Percentiles rank a stretch among this genome's conserved stretches.
Evolutionary conservation across 73 alveolate genomes (phyloP).

Genomic region (Blepharisma stoltei): DNA sequence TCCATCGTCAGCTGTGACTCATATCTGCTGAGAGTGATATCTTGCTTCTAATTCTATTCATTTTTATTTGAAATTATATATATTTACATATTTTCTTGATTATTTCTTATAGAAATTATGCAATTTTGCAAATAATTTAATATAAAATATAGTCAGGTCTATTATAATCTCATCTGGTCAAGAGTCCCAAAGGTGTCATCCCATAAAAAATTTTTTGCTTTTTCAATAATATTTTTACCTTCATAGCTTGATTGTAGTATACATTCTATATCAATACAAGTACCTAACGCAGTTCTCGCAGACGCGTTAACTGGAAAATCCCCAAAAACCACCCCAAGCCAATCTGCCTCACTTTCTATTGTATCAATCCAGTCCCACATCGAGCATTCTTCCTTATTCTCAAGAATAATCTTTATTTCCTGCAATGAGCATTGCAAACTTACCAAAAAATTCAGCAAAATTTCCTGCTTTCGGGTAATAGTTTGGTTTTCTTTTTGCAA

Average conservation of each 20-base stretch:
- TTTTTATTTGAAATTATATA: too few relatives aligned
- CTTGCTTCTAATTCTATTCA: too few relatives aligned
- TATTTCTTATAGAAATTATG: too few relatives aligned
- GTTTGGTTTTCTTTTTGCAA: background rate
- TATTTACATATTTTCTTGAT: too few relatives aligned
- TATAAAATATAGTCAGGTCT: too few relatives aligned
- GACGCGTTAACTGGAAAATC: background rate
- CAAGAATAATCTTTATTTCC: background rate
- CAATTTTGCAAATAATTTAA: too few relatives aligned
- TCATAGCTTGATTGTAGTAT: background rate
- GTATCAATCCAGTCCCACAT: background rate
- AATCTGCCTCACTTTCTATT: background rate
- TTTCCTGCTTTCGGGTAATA: background rate
- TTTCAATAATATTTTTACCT: background rate
- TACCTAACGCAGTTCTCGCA: background rate
- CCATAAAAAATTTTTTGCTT: constrained; percentile 29
- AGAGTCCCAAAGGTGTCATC: constrained; percentile 38
- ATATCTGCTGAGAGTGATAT: background rate
- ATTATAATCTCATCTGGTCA: constrained; percentile 36
- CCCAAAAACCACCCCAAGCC: constrained; percentile 17
- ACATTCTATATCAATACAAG: background rate
- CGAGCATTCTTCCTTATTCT: background rate
- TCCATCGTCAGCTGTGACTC: background rate
- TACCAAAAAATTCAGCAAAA: background rate
- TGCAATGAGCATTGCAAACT: background rate